These are phyloP conservation scores for Fusarium xyrophilum DNA, from an alignment of 2,329 filamentous ascomycete species.

Conservation along the genomic window DNA sequence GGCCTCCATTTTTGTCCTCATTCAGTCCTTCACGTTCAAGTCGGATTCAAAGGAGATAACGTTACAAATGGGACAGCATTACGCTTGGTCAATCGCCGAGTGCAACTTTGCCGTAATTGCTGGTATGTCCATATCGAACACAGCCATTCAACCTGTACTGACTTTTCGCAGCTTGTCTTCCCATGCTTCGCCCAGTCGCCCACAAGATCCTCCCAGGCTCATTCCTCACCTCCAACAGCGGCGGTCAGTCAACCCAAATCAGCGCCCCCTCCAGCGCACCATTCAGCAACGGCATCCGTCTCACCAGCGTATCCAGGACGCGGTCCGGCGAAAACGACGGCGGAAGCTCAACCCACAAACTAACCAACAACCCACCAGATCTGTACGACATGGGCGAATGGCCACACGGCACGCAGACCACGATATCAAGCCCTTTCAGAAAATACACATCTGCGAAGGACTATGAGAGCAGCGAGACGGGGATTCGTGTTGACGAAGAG, in stretches of 20 bases:
- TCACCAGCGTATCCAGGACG: slow-evolving; percentile 20
- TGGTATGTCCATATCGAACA: slow-evolving; percentile 15
- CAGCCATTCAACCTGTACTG: background rate
- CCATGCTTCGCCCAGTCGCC: slow-evolving; percentile 34
- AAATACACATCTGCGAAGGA: slow-evolving; percentile 29
- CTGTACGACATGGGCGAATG: slow-evolving; percentile 23
- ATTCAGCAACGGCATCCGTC: slow-evolving; percentile 30
- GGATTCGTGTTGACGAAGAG: slow-evolving; percentile 24
- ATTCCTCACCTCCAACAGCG: slow-evolving; percentile 24
- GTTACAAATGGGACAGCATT: slow-evolving; percentile 37
- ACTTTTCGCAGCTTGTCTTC: slow-evolving; percentile 27
- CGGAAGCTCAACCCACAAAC: slow-evolving; percentile 29
- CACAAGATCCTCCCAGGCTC: slow-evolving; percentile 31
- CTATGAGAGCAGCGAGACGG: slow-evolving; percentile 15
- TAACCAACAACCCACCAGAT: slow-evolving; percentile 10
- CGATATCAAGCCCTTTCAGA: slow-evolving; percentile 26
- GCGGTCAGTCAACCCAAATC: slow-evolving; percentile 15
- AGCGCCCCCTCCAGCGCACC: slow-evolving; percentile 14
- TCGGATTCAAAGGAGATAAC: slow-evolving; percentile 36
- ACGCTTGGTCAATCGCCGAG: slow-evolving; percentile 43
- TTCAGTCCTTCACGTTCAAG: slow-evolving; percentile 35
- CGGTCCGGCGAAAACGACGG: slow-evolving; percentile 17
- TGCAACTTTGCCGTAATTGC: slow-evolving; percentile 43
- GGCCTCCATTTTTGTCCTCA: slow-evolving; percentile 41
- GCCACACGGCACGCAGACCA: slow-evolving; percentile 18